Evolutionary conservation across 2,329 filamentous ascomycete genomes (phyloP).

Genomic region (Metarhizium anisopliae): DNA sequence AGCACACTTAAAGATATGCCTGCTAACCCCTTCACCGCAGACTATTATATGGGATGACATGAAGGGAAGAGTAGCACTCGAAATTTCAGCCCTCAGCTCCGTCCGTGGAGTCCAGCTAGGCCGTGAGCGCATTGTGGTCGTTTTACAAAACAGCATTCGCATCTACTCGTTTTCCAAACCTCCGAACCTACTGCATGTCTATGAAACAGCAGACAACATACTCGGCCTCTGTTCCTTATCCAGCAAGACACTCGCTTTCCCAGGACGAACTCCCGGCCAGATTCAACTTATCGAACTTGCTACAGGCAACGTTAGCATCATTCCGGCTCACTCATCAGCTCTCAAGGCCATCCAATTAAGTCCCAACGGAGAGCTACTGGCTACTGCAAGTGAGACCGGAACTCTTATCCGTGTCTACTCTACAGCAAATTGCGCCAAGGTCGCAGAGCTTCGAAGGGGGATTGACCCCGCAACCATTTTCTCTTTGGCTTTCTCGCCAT

Average conservation of each 20-base stretch:
- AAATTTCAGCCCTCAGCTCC: slow-evolving; percentile 73
- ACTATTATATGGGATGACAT: slow-evolving; percentile 88
- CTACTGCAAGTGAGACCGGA: slow-evolving; percentile 84
- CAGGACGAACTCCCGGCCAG: slow-evolving; percentile 79
- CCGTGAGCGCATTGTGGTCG: slow-evolving; percentile 67
- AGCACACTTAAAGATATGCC: neutral
- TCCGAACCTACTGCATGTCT: slow-evolving; percentile 61
- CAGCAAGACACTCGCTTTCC: slow-evolving; percentile 67
- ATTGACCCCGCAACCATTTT: slow-evolving; percentile 83
- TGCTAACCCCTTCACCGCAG: slow-evolving; percentile 22
- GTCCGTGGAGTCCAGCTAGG: slow-evolving; percentile 74
- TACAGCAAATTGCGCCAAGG: slow-evolving; percentile 67
- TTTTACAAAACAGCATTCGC: slow-evolving; percentile 72
- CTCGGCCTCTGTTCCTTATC: slow-evolving; percentile 73
- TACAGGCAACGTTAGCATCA: slow-evolving; percentile 80
- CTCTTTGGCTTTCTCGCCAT: slow-evolving; percentile 79
- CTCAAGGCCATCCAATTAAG: slow-evolving; percentile 75
- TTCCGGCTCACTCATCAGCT: slow-evolving; percentile 76
- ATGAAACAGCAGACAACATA: slow-evolving; percentile 80
- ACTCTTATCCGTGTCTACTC: slow-evolving; percentile 83
- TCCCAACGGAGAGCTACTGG: slow-evolving; percentile 69
- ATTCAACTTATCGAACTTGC: slow-evolving; percentile 76
- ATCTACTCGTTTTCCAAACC: slow-evolving; percentile 72
- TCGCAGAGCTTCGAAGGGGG: slow-evolving; percentile 80
- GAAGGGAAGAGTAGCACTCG: slow-evolving; percentile 60